phyloP scores from a whole-genome alignment of 164 flowering plant genomes.

The Tetrastigma voinierianum region DNA sequence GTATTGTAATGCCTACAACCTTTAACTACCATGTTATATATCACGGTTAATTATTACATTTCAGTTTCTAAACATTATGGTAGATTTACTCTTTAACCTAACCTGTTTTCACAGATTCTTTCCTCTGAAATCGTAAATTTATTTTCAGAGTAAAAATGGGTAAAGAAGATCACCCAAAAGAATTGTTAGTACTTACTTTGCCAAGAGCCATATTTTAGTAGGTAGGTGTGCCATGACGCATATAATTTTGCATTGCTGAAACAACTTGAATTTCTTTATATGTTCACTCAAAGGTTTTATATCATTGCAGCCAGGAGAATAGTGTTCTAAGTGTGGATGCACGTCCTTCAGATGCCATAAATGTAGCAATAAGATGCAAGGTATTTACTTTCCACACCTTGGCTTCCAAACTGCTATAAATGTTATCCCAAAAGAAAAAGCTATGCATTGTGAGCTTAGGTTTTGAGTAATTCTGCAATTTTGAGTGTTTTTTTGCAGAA shows the following conservation, averaged over 20 bases:
- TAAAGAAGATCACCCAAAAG: constrained; percentile 67
- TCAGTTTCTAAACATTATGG: too few relatives aligned
- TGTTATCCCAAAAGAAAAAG: not conserved
- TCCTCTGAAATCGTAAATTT: not conserved
- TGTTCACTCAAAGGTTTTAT: constrained; percentile 6
- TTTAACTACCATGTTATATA: not conserved
- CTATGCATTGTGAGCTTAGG: not conserved
- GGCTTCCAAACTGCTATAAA: not conserved
- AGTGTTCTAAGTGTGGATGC: constrained; percentile 59
- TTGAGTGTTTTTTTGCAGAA: not conserved
- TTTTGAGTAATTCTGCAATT: not conserved
- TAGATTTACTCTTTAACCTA: too few relatives aligned
- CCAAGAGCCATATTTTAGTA: constrained; percentile 55
- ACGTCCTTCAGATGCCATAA: constrained; percentile 93
- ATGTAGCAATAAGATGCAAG: constrained; percentile 72
- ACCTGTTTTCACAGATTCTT: too few relatives aligned
- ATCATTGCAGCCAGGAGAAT: constrained; percentile 58
- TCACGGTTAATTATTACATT: too few relatives aligned
- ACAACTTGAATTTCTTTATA: not conserved
- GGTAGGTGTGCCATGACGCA: constrained; percentile 31
- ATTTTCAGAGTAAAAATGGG: constrained; percentile 67
- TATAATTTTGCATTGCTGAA: not conserved
- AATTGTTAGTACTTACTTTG: constrained; percentile 62
- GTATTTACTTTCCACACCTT: constrained; percentile 25
- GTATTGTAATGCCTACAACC: not conserved